Base-by-base conservation (phyloP, 1,139 yeast genomes). In the Wickerhamomyces sp. region DNA sequence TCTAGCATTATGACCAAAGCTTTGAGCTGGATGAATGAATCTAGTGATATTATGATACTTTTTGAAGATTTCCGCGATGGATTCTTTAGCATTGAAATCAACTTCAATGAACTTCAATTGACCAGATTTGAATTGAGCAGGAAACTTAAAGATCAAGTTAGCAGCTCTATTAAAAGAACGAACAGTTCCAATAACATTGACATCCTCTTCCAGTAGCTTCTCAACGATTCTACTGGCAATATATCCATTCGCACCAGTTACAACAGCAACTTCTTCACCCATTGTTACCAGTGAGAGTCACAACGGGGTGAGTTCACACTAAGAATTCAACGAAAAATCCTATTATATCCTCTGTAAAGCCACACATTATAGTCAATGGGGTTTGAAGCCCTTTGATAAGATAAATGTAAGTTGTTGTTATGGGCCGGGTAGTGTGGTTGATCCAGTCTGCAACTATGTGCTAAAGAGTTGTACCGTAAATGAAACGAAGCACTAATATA, bases 191-290 rank as follows among this genome's bases (percentile, higher is more conserved):
- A 67, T 54, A 24, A 60, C 65, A 5, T 44, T 44, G 44, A 63
- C 63, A 16, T 56, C 53, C 16, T 57, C 48, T 8, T 50, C 37
- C 18, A 60, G 32, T 25, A 67, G 49, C 30, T 50, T 56, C 19
- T 52, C 41, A 28, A 64, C 57, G 15, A 71, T 59, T 45, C 72
- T 73, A 44, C 65, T 69, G 24, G 78, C 78, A 45, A 74, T 69
- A 48, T 62, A 74, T 10, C 79, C 79, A 22, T 72, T 61, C 17
- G 76, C 76, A 22, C 79, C 80, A 4, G 77, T 65, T 24, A 74
- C 61, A 34, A 70, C 67, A n/a, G 68, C 70, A 13, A 60, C 12
- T 30, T 30, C 26, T 10, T 25, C 13, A 12, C 27, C 13, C 27
- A 25, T 25, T 25, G 14, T 25, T 13, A n/a, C n/a, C n/a, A n/a